Percentiles rank a stretch among this genome's conserved stretches.
phyloP scores from a whole-genome alignment of 148 eudicot species.

The Rhododendron henanense region DNA sequence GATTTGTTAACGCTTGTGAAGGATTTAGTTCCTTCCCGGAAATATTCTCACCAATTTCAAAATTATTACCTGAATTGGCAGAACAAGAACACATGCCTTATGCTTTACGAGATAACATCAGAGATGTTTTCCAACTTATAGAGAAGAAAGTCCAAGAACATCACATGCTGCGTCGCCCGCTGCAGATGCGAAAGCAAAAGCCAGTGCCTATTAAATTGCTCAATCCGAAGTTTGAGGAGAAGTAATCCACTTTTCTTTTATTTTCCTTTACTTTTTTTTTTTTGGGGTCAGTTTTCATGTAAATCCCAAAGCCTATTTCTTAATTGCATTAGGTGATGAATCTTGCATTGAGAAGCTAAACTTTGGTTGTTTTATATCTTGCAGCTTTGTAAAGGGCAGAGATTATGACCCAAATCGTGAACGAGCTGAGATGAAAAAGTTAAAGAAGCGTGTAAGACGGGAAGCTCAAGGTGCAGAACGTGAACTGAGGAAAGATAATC shows the following conservation, averaged over 20 bases:
- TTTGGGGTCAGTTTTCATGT: neutral
- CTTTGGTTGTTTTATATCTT: neutral
- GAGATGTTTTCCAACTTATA: conserved; percentile 41
- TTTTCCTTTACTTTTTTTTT: neutral
- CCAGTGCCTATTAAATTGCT: conserved; percentile 56
- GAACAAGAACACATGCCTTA: conserved; percentile 47
- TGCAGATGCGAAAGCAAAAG: conserved; percentile 72
- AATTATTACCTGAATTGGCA: conserved; percentile 40
- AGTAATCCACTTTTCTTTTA: conserved; percentile 36
- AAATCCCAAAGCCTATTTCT: neutral
- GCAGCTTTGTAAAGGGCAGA: conserved; percentile 83
- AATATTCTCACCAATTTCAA: conserved; percentile 51
- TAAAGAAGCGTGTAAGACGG: conserved; percentile 40
- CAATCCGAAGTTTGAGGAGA: conserved; percentile 77
- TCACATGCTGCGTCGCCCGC: conserved; percentile 55
- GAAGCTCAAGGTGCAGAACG: conserved; percentile 76
- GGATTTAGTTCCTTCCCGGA: conserved; percentile 77
- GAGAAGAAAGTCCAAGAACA: conserved; percentile 46
- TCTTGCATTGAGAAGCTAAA: neutral
- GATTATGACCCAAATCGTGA: conserved; percentile 93
- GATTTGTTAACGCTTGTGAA: conserved; percentile 47
- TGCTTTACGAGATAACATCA: conserved; percentile 50
- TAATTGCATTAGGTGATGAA: neutral
- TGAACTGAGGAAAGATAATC: conserved; percentile 80
- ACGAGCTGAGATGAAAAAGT: conserved; percentile 60